These are phyloP conservation scores for Colletotrichum horii DNA, from an alignment of 2,329 filamentous ascomycete genomes.

Conservation along the genomic window DNA sequence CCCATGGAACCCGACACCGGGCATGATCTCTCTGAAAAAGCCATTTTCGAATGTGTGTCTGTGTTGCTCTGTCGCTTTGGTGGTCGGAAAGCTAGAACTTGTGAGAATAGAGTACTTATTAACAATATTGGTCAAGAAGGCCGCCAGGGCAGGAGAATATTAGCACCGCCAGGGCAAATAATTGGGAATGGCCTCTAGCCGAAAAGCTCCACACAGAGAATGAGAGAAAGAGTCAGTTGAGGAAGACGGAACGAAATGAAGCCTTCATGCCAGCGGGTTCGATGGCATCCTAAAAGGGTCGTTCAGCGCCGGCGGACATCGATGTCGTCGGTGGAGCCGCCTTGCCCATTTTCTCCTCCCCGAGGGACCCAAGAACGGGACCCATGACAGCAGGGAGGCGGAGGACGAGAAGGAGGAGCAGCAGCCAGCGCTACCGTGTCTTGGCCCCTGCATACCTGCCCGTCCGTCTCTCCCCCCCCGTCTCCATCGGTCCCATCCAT, in stretches of 20 bases:
- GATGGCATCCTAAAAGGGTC: neutral
- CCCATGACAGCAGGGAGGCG: neutral
- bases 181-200: neutral
- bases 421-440: neutral
- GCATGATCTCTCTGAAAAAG: slow-evolving; percentile 33
- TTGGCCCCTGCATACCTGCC: slow-evolving; percentile 1
- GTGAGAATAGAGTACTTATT: neutral
- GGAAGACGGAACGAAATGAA: neutral
- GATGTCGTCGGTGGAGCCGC: neutral
- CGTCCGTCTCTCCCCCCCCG: neutral
- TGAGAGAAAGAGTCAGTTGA: neutral
- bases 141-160: neutral
- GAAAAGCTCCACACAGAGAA: neutral
- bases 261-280: neutral
- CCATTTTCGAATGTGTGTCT: slow-evolving; percentile 12
- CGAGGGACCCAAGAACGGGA: neutral
- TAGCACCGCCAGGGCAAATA: slow-evolving; percentile 7
- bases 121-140: neutral
- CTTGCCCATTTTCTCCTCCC: neutral
- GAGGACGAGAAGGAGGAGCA: neutral
- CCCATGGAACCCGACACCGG: slow-evolving; percentile 33
- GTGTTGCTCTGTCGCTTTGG: neutral
- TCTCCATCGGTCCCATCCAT: neutral
- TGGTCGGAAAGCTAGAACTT: neutral
- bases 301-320: neutral